Evolutionary conservation across 1,284 basidiomycete genomes (phyloP).

Genomic region (Porogramme epimiltina): DNA sequence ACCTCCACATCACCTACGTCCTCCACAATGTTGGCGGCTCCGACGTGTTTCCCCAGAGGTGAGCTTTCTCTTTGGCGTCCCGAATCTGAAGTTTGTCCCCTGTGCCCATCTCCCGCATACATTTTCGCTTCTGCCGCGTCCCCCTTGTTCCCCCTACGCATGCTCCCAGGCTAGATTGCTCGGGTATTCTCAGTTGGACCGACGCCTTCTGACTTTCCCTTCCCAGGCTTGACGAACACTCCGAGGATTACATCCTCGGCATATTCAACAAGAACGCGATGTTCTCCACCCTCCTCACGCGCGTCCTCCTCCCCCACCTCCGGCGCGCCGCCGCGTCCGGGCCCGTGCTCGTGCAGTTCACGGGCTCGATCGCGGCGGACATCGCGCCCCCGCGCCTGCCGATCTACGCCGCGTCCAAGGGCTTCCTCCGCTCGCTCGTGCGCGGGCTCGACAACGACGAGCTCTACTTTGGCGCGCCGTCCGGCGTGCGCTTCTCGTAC

Average conservation of each 20-base stretch:
- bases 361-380: slow-evolving; percentile 27
- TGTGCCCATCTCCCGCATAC: no score
- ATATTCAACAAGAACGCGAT: slow-evolving; percentile 25
- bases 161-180: no score
- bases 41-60: slow-evolving; percentile 18
- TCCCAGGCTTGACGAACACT: slow-evolving; percentile 24
- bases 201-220: no score
- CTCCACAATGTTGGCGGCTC: slow-evolving; percentile 33
- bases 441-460: slow-evolving; percentile 31
- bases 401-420: slow-evolving; percentile 28
- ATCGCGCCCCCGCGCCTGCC: slow-evolving; percentile 24
- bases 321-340: slow-evolving; percentile 23
- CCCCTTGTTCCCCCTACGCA: no score
- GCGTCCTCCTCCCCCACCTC: slow-evolving; percentile 28
- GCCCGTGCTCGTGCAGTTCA: slow-evolving; percentile 28
- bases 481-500: slow-evolving; percentile 28
- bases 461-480: slow-evolving; percentile 18
- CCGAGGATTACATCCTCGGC: slow-evolving; percentile 21
- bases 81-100: no score
- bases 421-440: slow-evolving; percentile 26
- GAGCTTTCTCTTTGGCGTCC: background rate
- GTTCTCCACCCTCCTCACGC: slow-evolving; percentile 31
- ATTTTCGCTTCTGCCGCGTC: no score
- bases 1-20: slow-evolving; percentile 32
- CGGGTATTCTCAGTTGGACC: no score